Percentiles rank a stretch among this genome's conserved stretches.
Conservation (phyloP, 2,329 filamentous ascomycete species). For the Neofusicoccum parvum region DNA sequence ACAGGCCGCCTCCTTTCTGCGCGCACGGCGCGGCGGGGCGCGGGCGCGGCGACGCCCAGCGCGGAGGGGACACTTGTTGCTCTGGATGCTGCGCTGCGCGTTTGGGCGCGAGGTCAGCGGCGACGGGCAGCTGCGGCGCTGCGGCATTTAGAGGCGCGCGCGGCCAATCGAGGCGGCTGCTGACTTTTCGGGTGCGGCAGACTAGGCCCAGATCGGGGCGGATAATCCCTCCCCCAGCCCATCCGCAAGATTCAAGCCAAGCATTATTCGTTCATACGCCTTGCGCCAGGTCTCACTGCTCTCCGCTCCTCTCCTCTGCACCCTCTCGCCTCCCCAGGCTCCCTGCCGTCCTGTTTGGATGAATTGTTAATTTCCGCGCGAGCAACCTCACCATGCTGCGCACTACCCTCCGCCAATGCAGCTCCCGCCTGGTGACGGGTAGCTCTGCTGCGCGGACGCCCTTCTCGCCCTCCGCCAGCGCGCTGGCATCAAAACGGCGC, state of each 20-base stretch:
- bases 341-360: slow-evolving; percentile 16
- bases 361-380: slow-evolving; percentile 22
- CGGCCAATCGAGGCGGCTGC: slow-evolving; percentile 15
- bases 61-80: background rate
- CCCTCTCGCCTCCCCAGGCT: background rate
- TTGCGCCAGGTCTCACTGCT: background rate
- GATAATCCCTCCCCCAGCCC: slow-evolving; percentile 10
- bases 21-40: background rate
- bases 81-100: background rate
- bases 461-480: slow-evolving; percentile 47
- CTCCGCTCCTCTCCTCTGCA: slow-evolving; percentile 1
- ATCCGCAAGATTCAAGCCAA: background rate
- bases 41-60: slow-evolving; percentile 2
- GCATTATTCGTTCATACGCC: background rate
- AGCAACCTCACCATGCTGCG: slow-evolving; percentile 67
- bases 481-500: slow-evolving; percentile 51
- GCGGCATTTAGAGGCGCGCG: slow-evolving; percentile 8
- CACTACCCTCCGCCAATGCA: slow-evolving; percentile 66
- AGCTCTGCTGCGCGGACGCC: slow-evolving; percentile 51
- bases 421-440: slow-evolving; percentile 61
- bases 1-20: slow-evolving; percentile 3
- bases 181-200: slow-evolving; percentile 2
- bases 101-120: slow-evolving; percentile 10
- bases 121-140: background rate
- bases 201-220: background rate